These are phyloP conservation scores for Nothophytophthora sp. DNA, from an alignment of 352 stramenopile species.

Conservation along the genomic window DNA sequence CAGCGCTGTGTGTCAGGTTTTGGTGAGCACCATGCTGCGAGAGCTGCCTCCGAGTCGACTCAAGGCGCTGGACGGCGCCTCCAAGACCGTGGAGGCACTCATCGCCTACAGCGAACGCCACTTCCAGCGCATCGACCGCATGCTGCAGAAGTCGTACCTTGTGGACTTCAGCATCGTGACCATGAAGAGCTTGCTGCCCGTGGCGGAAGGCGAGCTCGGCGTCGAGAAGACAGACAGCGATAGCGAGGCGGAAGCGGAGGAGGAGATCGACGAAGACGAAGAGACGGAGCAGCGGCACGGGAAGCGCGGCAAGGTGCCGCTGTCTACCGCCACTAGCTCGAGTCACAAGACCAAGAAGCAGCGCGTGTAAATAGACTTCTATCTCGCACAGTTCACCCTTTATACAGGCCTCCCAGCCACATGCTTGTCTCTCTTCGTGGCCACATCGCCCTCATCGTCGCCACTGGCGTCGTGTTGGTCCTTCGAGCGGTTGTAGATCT, in stretches of 20 bases:
- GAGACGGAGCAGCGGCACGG: conserved; percentile 25
- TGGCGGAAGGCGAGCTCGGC: conserved; percentile 23
- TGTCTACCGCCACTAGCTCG: conserved; percentile 8
- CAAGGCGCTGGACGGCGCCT: conserved; percentile 70
- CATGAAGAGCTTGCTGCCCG: conserved; percentile 83
- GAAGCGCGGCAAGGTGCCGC: conserved; percentile 23
- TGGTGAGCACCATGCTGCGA: conserved; percentile 91
- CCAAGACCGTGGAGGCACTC: conserved; percentile 91
- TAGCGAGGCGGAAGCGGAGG: conserved; percentile 14
- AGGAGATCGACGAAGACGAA: conserved; percentile 14
- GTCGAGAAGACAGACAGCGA: conserved; percentile 48
- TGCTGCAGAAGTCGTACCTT: conserved; percentile 97
- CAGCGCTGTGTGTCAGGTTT: conserved; percentile 91
- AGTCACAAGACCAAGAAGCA: conserved; percentile 39
- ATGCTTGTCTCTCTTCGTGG: background rate
- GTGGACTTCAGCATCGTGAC: conserved; percentile 93
- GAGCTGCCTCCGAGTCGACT: conserved; percentile 61
- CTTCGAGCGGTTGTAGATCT: conserved; percentile 54
- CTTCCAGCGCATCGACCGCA: conserved; percentile 96
- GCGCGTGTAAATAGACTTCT: conserved; percentile 46
- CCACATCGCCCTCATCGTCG: no score
- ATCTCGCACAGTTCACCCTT: conserved; percentile 18
- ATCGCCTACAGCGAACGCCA: conserved; percentile 97
- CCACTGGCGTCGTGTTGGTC: no score
- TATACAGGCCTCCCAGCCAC: background rate